Conservation (phyloP, 805 yeast species). For the Kuraishia capsulata region DNA sequence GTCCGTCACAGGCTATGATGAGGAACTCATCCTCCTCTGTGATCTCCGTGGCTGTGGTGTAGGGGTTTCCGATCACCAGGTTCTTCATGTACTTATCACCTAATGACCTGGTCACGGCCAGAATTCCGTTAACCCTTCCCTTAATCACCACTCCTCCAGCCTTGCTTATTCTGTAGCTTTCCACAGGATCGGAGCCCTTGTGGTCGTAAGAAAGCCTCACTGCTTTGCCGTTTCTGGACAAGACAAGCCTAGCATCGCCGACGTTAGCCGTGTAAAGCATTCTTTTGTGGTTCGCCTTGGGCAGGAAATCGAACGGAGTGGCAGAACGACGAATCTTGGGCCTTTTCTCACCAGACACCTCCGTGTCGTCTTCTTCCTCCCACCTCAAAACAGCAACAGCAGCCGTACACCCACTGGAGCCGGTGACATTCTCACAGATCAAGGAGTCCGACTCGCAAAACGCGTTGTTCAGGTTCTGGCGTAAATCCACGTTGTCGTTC, state of each 20-base stretch:
- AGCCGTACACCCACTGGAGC: conserved; percentile 89
- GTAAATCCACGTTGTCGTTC: conserved; percentile 41
- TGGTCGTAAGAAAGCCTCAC: conserved; percentile 85
- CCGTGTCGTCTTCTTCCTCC: conserved; percentile 38
- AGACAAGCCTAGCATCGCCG: conserved; percentile 83
- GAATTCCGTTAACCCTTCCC: conserved; percentile 88
- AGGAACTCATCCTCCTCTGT: conserved; percentile 61
- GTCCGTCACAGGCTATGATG: conserved; percentile 91
- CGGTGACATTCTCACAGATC: conserved; percentile 50
- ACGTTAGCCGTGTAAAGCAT: conserved; percentile 91
- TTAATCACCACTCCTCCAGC: conserved; percentile 85
- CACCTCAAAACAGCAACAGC: conserved; percentile 87
- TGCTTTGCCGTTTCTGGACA: conserved; percentile 68
- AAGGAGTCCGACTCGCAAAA: conserved; percentile 70
- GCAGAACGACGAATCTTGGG: neutral
- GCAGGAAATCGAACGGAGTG: conserved; percentile 37
- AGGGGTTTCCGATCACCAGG: conserved; percentile 83
- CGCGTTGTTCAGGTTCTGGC: conserved; percentile 57
- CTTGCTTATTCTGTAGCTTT: conserved; percentile 63
- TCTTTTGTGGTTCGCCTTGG: conserved; percentile 44
- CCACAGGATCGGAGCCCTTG: conserved; percentile 77
- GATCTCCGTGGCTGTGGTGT: conserved; percentile 80
- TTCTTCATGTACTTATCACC: conserved; percentile 94
- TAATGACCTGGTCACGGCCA: conserved; percentile 88
- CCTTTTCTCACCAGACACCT: neutral